phyloP scores from a whole-genome alignment of 2,329 filamentous ascomycete species.

The Ascochyta rabiei region DNA sequence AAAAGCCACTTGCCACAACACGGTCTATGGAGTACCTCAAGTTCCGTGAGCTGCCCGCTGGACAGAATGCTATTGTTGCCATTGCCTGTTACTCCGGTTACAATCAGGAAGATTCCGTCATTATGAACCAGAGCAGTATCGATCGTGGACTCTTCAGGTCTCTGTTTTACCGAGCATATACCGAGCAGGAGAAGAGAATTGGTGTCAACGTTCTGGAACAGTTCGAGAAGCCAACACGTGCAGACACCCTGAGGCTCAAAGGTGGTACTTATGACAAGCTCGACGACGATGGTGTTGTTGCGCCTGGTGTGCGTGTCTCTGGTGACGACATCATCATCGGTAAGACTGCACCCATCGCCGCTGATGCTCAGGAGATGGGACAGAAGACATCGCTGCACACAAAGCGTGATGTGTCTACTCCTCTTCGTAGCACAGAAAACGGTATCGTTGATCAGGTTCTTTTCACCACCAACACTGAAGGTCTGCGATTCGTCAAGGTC shows the following conservation, averaged over 20 bases:
- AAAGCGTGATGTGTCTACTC: constrained; percentile 94
- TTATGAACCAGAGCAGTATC: constrained; percentile 99
- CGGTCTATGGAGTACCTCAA: constrained; percentile 98
- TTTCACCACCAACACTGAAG: constrained; percentile 92
- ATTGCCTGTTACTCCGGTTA: constrained; percentile 98
- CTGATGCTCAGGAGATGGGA: constrained; percentile 90
- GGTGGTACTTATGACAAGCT: constrained; percentile 97
- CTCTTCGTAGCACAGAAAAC: constrained; percentile 91
- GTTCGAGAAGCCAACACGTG: constrained; percentile 92
- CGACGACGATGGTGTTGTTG: constrained; percentile 93
- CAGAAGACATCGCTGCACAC: constrained; percentile 88
- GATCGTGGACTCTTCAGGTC: constrained; percentile 96
- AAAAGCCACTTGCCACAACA: constrained; percentile 95
- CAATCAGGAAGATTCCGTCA: constrained; percentile 99
- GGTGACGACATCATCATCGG: constrained; percentile 99
- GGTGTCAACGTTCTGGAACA: constrained; percentile 90
- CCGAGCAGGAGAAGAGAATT: constrained; percentile 94
- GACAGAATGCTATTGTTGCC: constrained; percentile 97
- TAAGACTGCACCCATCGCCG: constrained; percentile 93
- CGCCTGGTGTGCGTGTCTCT: constrained; percentile 90
- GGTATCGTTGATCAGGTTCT: constrained; percentile 95
- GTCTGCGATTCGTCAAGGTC: constrained; percentile 95
- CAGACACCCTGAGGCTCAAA: constrained; percentile 89
- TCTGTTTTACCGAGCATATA: constrained; percentile 97
- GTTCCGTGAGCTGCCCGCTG: constrained; percentile 94